Base-by-base conservation (phyloP, 2,329 filamentous ascomycete genomes). In the Ophiocordyceps camponoti-rufipedis region DNA sequence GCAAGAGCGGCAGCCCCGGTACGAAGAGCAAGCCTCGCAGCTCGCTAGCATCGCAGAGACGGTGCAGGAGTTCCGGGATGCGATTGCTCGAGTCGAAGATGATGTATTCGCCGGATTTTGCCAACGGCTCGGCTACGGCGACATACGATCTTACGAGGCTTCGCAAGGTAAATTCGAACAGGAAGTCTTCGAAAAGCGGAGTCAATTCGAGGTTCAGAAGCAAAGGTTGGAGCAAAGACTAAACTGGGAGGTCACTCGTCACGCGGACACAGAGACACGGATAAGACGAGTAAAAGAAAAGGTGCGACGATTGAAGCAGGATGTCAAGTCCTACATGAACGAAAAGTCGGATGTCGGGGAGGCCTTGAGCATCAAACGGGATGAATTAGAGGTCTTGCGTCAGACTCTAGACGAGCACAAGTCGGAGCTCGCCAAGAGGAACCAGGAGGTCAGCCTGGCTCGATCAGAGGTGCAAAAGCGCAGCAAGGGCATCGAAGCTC, bases 151-250 rank as follows among this genome's bases (percentile, higher is more conserved):
- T 47, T 98, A 96, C 56, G 87, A 96, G 59, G 82, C 82, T 28
- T 88, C 93, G 53, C 91, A 96, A 63, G 89, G 91, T 43, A 87
- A 83, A 40, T 68, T 94, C 43, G 88, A 96, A 61, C 85, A 94
- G 59, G 86, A 96, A 59, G 84, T 85, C 41, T 80, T 81, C 1
- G 80, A 91, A 62, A 88, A 88, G 67, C 85, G 85, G 50, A 79
- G 84, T 45, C 80, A 88, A 52, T 96, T 94, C 54, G 83, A 82
- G 46, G 79, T 82, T 4, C 91, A 98, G 58, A 83, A 80, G 57
- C 79, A 85, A 54, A 78, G 80, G 40, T 68, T 95, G 29, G 73
- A 82, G 49, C 75, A 66, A 53, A 69, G 69, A 43, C 62, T 79
- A 43, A 70, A 66, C 47, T 80, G 75, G 73, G 72, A 79, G 54